Evolutionary conservation across 108 stramenopile genomes (phyloP).

Genomic region (Bacterosira constricta): DNA sequence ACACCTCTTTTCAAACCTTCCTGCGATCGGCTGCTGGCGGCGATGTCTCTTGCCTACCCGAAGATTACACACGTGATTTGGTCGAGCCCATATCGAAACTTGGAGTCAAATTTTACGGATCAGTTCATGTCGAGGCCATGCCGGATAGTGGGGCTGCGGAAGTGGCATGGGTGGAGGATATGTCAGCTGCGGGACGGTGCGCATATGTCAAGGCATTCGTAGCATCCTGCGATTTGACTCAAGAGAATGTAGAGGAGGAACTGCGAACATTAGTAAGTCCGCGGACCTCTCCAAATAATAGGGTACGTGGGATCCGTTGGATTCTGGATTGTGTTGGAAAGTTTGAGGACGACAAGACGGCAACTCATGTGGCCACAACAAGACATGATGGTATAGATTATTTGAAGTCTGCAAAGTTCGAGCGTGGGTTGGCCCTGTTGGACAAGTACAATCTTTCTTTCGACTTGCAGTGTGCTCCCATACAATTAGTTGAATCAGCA

Average conservation of each 20-base stretch:
- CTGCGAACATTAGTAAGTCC: constrained; percentile 42
- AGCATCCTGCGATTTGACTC: constrained; percentile 68
- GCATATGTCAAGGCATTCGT: constrained; percentile 65
- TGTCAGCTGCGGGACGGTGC: background rate
- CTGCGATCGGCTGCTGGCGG: constrained; percentile 39
- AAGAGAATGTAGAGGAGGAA: constrained; percentile 49
- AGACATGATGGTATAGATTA: constrained; percentile 72
- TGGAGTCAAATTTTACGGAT: constrained; percentile 47
- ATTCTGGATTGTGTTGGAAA: constrained; percentile 76
- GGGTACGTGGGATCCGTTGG: constrained; percentile 73
- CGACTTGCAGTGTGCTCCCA: constrained; percentile 85
- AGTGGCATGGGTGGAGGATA: constrained; percentile 59
- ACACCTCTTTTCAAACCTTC: constrained; percentile 62
- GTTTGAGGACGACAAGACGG: constrained; percentile 46
- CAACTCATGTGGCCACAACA: constrained; percentile 73
- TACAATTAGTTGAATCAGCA: constrained; percentile 65
- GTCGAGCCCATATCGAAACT: constrained; percentile 41
- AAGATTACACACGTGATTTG: constrained; percentile 63
- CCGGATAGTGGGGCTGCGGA: constrained; percentile 70
- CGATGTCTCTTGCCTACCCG: constrained; percentile 51
- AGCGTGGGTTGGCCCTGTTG: constrained; percentile 67
- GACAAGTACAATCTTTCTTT: constrained; percentile 58
- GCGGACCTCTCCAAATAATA: constrained; percentile 1
- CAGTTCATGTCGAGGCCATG: constrained; percentile 81
- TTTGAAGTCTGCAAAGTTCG: constrained; percentile 62